These are phyloP conservation scores for Entamoeba histolytica DNA, from an alignment of 208 protist genomes.

Conservation along the genomic window DNA sequence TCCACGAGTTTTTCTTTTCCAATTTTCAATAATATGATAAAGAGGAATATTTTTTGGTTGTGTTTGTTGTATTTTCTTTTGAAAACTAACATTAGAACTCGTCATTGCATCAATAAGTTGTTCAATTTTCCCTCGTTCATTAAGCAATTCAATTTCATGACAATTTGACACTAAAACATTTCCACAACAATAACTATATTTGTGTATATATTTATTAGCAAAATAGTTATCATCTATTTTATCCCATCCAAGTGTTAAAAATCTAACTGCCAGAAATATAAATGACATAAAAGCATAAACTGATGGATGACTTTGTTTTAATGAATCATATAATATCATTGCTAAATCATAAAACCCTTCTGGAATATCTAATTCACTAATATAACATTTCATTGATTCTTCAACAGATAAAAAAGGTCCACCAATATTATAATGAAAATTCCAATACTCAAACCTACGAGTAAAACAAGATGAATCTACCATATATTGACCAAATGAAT, in stretches of 20 bases:
- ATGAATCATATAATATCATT: too few species aligned
- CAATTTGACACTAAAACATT: neutral
- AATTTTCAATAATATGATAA: neutral
- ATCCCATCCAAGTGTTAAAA: neutral
- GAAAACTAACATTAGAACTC: neutral
- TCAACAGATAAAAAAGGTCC: too few species aligned
- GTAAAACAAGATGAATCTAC: too few species aligned
- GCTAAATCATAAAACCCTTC: too few species aligned
- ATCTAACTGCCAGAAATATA: neutral
- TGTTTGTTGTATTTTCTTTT: too few species aligned
- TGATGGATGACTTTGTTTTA: too few species aligned
- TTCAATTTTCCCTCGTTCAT: neutral
- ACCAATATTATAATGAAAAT: too few species aligned
- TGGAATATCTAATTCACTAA: too few species aligned
- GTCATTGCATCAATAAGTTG: neutral
- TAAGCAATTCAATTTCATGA: neutral
- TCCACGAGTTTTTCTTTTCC: neutral
- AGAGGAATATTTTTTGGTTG: neutral
- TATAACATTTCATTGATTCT: too few species aligned
- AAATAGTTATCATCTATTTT: neutral
- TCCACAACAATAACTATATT: neutral
- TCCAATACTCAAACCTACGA: too few species aligned
- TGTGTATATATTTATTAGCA: neutral
- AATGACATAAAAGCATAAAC: too few species aligned
- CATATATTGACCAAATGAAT: too few species aligned